Evolutionary conservation across 2,329 filamentous ascomycete species (phyloP), one percentile per base, ranked within the genome.

Genomic region (Neofusicoccum sp.): DNA sequence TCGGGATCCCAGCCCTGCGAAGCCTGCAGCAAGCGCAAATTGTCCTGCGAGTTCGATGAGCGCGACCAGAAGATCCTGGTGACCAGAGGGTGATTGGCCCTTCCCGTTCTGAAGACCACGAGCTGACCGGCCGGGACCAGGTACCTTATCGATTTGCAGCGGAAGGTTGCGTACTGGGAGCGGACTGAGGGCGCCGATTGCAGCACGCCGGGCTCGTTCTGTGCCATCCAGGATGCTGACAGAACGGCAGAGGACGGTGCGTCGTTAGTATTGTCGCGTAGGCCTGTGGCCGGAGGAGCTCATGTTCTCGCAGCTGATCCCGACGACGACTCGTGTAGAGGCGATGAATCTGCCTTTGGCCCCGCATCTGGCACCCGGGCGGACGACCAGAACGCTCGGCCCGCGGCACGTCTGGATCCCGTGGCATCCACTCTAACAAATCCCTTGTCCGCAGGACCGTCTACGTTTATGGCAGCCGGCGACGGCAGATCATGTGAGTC

Each of bases 41-140:
- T 71, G 26, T 64, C 61, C 16, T 71, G 69, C 53, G 63, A 68
- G 7, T 71, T 71, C 33, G 67, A 71, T 53, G 69, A 71, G n/a
- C 63, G 69, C 54, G 69, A 71, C n/a, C 69, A 68, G n/a, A 71
- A 71, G 31, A 53, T 71, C n/a, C 54, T 70, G 16, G 68, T 70
- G 0, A 69, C 54, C 3, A 64, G 70, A 65, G 69, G 69, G 68
- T 70, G 64, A 47, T 16, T 9, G 1, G 14, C 38, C 14, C 28
- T 16, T 14, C 14, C 20, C 36, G 24, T 40, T 26, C 34, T 4
- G 6, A 7, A 20, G 1, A 24, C 31, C 26, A 53, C 49, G 20
- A 14, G 54, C 43, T 16, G 20, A 14, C 8, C 34, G 11, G 20
- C 5, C n/a, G 2, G 12, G 6, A 12, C 28, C 49, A 71, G 69